These are phyloP conservation scores for Penicillium soppii DNA, from an alignment of 495 filamentous ascomycete species.

Conservation along the genomic window DNA sequence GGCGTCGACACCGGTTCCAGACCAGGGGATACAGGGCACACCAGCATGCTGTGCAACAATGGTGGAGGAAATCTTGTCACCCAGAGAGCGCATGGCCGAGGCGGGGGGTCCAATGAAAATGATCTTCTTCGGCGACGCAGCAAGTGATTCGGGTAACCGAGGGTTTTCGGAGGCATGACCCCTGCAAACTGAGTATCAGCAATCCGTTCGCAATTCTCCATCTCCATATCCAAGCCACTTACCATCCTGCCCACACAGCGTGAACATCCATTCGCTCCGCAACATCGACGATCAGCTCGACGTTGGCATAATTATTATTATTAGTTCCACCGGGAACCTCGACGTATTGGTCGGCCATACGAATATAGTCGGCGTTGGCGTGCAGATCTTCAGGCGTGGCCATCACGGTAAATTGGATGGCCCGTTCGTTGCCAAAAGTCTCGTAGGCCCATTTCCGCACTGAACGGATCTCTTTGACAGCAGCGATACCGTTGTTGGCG, in stretches of 20 bases:
- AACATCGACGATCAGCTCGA: conserved; percentile 98
- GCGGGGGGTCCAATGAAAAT: conserved; percentile 98
- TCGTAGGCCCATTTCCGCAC: conserved; percentile 99
- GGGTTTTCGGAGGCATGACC: conserved; percentile 99
- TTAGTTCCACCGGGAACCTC: conserved; percentile 98
- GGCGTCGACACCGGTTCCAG: conserved; percentile 82
- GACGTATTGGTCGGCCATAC: conserved; percentile 99
- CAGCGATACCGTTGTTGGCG: conserved; percentile 99
- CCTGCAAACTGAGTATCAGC: conserved; percentile 46
- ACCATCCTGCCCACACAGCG: conserved; percentile 99
- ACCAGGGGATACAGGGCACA: conserved; percentile 99
- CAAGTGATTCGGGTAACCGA: conserved; percentile 90
- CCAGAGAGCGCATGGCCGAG: conserved; percentile 96
- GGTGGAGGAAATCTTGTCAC: conserved; percentile 99
- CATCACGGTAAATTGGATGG: conserved; percentile 99
- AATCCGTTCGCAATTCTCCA: background rate
- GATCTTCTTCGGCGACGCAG: conserved; percentile 95
- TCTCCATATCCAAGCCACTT: conserved; percentile 27
- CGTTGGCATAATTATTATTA: conserved; percentile 99
- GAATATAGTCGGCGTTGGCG: conserved; percentile 98
- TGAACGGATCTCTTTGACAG: conserved; percentile 97
- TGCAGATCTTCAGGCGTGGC: conserved; percentile 97
- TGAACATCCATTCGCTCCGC: conserved; percentile 99
- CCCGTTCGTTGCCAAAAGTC: conserved; percentile 95
- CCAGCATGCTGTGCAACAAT: conserved; percentile 97